Evolutionary conservation across 2,329 filamentous ascomycete species (phyloP).

Genomic region (Bipolaris victoriae): DNA sequence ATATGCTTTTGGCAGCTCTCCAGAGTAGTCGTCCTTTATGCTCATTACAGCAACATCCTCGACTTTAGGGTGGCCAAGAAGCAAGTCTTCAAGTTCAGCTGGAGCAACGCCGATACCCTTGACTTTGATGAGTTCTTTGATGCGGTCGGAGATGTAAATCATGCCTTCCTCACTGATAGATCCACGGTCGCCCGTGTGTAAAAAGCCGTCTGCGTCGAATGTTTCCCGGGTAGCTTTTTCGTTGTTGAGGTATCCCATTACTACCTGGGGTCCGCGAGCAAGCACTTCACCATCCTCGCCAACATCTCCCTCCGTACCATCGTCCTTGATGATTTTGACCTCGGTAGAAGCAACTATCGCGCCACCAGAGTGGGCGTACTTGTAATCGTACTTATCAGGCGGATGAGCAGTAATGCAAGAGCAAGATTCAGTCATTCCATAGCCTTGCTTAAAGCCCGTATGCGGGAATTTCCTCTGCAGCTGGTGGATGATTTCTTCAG

Average conservation of each 20-base stretch:
- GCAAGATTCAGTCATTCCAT: conserved; percentile 72
- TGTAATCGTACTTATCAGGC: conserved; percentile 61
- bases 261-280: conserved; percentile 56
- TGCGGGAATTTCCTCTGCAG: conserved; percentile 63
- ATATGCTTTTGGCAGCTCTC: conserved; percentile 55
- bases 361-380: conserved; percentile 63
- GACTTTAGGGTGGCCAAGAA: conserved; percentile 64
- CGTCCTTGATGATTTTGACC: conserved; percentile 64
- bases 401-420: conserved; percentile 68
- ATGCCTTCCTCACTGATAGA: conserved; percentile 62
- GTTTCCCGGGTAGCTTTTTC: conserved; percentile 52
- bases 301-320: conserved; percentile 60
- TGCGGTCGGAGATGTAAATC: conserved; percentile 64
- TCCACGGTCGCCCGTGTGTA: conserved; percentile 66
- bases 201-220: conserved; percentile 57
- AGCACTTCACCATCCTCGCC: conserved; percentile 61
- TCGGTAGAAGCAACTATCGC: conserved; percentile 64
- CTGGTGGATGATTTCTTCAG: conserved; percentile 63
- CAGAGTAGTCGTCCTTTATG: conserved; percentile 60
- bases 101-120: conserved; percentile 68
- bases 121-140: conserved; percentile 74
- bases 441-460: conserved; percentile 69
- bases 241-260: conserved; percentile 59
- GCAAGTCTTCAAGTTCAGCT: conserved; percentile 66
- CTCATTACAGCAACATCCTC: conserved; percentile 64